phyloP scores from a whole-genome alignment of 148 eudicot genomes.

The Fallopia convolvulus region DNA sequence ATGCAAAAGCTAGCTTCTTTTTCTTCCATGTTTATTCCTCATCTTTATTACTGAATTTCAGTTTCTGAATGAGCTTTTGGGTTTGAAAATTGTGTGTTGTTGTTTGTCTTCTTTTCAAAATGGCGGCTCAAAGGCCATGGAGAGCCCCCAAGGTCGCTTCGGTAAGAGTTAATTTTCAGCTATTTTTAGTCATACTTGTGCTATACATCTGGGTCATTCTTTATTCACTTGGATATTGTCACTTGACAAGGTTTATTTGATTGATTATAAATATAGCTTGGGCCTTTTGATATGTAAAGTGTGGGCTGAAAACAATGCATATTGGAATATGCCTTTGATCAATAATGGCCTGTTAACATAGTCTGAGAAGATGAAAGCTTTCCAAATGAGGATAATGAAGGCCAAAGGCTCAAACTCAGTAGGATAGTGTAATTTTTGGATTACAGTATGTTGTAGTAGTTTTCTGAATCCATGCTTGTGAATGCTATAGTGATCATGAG shows the following conservation, averaged over 20 bases:
- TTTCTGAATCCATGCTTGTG: background rate
- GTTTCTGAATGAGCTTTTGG: conserved; percentile 1
- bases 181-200: background rate
- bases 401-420: background rate
- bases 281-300: background rate
- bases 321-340: background rate
- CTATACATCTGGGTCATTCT: background rate
- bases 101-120: conserved; percentile 1
- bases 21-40: background rate
- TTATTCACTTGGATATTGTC: background rate
- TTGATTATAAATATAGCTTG: background rate
- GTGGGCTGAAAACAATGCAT: background rate
- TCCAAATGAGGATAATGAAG: background rate
- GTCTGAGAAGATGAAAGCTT: background rate
- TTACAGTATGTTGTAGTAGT: background rate
- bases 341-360: background rate
- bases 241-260: background rate
- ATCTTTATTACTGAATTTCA: background rate
- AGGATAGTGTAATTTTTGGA: background rate
- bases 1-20: background rate
- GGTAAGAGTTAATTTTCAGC: conserved; percentile 31
- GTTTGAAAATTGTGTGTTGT: background rate
- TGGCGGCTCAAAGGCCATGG: conserved; percentile 48
- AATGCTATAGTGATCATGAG: background rate
- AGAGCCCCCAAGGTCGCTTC: conserved; percentile 60